These are phyloP conservation scores for Tuber aestivum DNA, from an alignment of 495 filamentous ascomycete genomes.

Conservation along the genomic window DNA sequence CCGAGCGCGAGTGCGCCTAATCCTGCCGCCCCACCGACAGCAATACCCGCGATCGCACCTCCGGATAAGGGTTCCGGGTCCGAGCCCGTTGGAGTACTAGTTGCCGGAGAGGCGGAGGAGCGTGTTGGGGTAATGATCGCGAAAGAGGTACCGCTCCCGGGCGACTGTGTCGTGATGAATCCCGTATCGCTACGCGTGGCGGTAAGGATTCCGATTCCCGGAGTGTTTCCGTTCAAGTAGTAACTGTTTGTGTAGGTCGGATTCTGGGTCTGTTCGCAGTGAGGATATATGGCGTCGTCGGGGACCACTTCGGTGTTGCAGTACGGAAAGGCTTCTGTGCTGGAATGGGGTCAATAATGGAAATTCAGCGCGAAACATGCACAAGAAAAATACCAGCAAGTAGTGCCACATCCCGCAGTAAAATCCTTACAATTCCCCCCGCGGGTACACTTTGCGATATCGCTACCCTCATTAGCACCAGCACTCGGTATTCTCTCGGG, in stretches of 20 bases:
- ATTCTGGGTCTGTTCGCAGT: not conserved
- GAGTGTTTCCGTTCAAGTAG: constrained; percentile 4
- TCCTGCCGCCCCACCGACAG: not conserved
- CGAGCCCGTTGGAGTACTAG: not conserved
- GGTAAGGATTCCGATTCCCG: not conserved
- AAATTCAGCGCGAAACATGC: not conserved
- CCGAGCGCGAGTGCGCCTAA: not conserved
- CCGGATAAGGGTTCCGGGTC: not conserved
- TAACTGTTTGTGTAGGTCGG: not conserved
- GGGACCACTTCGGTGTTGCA: not conserved
- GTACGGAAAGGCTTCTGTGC: not conserved
- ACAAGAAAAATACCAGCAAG: not conserved
- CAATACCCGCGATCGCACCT: not conserved
- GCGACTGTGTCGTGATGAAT: not conserved
- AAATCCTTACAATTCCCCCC: not conserved
- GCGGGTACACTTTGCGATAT: not conserved
- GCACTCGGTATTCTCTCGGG: not conserved
- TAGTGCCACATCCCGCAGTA: not conserved
- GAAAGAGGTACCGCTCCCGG: not conserved
- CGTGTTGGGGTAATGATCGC: not conserved
- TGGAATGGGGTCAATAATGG: not conserved
- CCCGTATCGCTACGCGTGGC: not conserved
- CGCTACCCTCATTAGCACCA: not conserved
- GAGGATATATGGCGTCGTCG: not conserved
- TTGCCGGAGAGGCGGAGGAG: not conserved